Evolutionary conservation across 2,329 filamentous ascomycete species (phyloP).

Genomic region (Alternaria hordeiaustralica): DNA sequence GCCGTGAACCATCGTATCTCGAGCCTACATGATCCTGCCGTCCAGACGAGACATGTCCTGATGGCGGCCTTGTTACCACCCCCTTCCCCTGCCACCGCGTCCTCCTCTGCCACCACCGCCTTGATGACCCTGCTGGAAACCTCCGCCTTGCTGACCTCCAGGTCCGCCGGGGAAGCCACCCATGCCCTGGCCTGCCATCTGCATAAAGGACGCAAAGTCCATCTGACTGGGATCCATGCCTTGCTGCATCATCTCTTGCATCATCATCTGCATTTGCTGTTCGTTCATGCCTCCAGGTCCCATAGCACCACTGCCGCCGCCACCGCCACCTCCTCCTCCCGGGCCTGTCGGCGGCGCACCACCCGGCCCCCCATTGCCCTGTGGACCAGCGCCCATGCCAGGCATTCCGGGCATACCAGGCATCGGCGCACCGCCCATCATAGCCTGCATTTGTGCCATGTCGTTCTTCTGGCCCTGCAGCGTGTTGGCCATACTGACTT

Average conservation of each 20-base stretch:
- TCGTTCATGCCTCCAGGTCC: conserved; percentile 53
- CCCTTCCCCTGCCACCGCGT: conserved; percentile 31
- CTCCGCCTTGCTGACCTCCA: conserved; percentile 33
- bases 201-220: conserved; percentile 45
- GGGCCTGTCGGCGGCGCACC: conserved; percentile 44
- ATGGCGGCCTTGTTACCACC: conserved; percentile 22
- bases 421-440: conserved; percentile 52
- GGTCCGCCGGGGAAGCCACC: conserved; percentile 32
- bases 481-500: conserved; percentile 78
- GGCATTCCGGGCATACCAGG: conserved; percentile 35
- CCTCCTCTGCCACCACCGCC: conserved; percentile 37
- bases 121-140: conserved; percentile 39
- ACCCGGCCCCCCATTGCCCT: conserved; percentile 18
- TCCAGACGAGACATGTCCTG: neutral
- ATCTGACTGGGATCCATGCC: conserved; percentile 50
- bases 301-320: conserved; percentile 7
- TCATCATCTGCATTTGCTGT: conserved; percentile 66
- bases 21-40: neutral
- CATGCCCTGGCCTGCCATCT: conserved; percentile 43
- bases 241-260: conserved; percentile 61
- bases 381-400: conserved; percentile 26
- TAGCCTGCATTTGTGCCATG: conserved; percentile 66
- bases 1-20: conserved; percentile 1
- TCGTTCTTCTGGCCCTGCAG: conserved; percentile 81
- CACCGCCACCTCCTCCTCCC: neutral